Conservation (phyloP, 2,329 filamentous ascomycete genomes). For the Atkinsonella texensis region DNA sequence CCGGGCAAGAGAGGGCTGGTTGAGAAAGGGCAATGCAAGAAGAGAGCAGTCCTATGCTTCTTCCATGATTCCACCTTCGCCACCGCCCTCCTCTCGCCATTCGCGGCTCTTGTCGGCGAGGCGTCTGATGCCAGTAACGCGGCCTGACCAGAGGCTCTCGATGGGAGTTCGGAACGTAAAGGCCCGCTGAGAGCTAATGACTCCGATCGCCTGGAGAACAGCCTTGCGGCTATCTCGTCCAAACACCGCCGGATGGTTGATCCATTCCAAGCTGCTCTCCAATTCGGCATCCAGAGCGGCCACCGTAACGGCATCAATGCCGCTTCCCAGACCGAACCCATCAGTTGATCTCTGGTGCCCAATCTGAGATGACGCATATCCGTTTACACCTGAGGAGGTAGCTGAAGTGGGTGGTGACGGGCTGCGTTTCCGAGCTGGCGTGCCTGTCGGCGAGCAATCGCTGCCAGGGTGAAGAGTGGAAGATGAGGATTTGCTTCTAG, state of each 20-base stretch:
- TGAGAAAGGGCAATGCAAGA: neutral
- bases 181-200: slow-evolving; percentile 86
- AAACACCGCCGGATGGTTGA: slow-evolving; percentile 92
- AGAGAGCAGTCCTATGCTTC: slow-evolving; percentile 33
- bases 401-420: slow-evolving; percentile 42
- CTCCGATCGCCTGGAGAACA: slow-evolving; percentile 89
- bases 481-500: slow-evolving; percentile 30
- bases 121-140: slow-evolving; percentile 68
- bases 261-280: slow-evolving; percentile 88
- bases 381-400: slow-evolving; percentile 27
- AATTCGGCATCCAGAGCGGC: slow-evolving; percentile 82
- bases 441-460: slow-evolving; percentile 33
- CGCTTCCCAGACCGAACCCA: slow-evolving; percentile 48
- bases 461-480: slow-evolving; percentile 36
- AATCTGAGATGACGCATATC: slow-evolving; percentile 30
- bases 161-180: slow-evolving; percentile 88
- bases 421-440: slow-evolving; percentile 42
- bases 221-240: slow-evolving; percentile 88
- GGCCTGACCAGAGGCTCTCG: slow-evolving; percentile 77
- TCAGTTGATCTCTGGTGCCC: slow-evolving; percentile 43
- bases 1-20: neutral
- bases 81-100: slow-evolving; percentile 80
- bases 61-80: slow-evolving; percentile 53
- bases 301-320: slow-evolving; percentile 77
- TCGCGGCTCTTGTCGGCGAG: slow-evolving; percentile 76